Evolutionary conservation across 2,329 filamentous ascomycete genomes (phyloP), one percentile per base, ranked within the genome.

Genomic region (Epichloe gansuensis): DNA sequence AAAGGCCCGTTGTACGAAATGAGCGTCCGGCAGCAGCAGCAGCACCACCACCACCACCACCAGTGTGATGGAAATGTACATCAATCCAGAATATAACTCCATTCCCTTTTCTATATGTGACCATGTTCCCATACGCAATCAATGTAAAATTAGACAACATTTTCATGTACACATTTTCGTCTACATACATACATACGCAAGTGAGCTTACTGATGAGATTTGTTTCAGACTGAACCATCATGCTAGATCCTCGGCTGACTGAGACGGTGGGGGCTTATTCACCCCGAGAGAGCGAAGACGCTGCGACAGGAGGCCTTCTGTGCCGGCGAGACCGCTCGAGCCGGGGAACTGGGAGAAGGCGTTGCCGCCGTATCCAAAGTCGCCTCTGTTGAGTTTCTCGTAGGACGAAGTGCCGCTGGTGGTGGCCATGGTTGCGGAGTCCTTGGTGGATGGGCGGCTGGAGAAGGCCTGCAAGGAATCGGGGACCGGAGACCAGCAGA

Each of bases 281-380:
- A 74, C 73, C 39, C 81, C 85, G 5, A 88, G 68, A 5, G 80
- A 78, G 57, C 81, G 77, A 45, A 91, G 69, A 53, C 82, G 77
- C 63, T 81, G 81, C 11, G 87, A 87, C 15, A 93, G 70, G 15
- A 93, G 67, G 3, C 86, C 80, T 60, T 88, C 83, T 2, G 53
- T 53, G 12, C 45, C 52, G n/a, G 66, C 71, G 2, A 68, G 61
- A 55, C 67, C 66, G 38, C 69, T 69, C 35, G 64, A 66, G 50
- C 64, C 65, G 8, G 59, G 64, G 23, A 59, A 63, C 21, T 54
- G 46, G 49, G 45, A 58, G 57, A 76, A 82, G 0, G 72, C 67
- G 52, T 80, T 78, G 1, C 79, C 75, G 39, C 83, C 78, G 61
- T 86, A 83, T 38, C 82, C 76, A 21, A 73, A 65, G 55, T 88